Base-by-base conservation (phyloP, 2,329 filamentous ascomycete species). In the Arthrobotrys conoides region DNA sequence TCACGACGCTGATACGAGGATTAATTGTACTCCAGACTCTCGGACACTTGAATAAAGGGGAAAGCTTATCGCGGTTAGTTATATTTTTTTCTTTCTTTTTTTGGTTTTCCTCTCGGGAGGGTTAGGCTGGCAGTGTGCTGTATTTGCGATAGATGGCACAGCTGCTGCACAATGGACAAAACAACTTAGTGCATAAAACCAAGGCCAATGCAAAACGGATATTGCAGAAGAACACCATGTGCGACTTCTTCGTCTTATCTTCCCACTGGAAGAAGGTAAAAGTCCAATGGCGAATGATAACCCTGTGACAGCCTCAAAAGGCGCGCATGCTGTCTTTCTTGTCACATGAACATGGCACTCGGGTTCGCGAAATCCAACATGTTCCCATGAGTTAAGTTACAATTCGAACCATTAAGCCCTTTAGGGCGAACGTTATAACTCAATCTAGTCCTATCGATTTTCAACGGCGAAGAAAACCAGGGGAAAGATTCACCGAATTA, bases 261-360 rank as follows among this genome's bases (percentile, higher is more conserved):
- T 27, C 57, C 36, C 33, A 61, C 36, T 61, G 57, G 57, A 59
- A 61, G 18, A n/a, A 44, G 2, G 1, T 12, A 3, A 22, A 4
- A 44, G 12, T 9, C 8, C 57, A 14, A 36, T 20, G 16, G 16
- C 10, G n/a, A 20, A 27, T 48, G 18, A 14, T 22, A 48, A 36
- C 18, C 18, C n/a, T 22, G 66, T 69, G 66, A 49, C 27, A 48
- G 22, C 46, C 57, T 24, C 20, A 22, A 38, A 55, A 18, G 66
- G 66, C 48, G 27, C 36, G 46, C 57, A 71, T 72, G 36, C 20
- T 51, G 44, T 53, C 12, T 22, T 48, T 22, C 20, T 8, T 24
- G 46, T 72, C 59, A 71, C 68, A 66, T 72, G 48, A 33, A n/a
- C n/a, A n/a, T n/a, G n/a, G 18, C 33, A 53, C 30, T 33, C 22